Percentiles rank a stretch among this genome's conserved stretches.
Conservation (phyloP, 345 rosid species). For the Rubroshorea leprosula region DNA sequence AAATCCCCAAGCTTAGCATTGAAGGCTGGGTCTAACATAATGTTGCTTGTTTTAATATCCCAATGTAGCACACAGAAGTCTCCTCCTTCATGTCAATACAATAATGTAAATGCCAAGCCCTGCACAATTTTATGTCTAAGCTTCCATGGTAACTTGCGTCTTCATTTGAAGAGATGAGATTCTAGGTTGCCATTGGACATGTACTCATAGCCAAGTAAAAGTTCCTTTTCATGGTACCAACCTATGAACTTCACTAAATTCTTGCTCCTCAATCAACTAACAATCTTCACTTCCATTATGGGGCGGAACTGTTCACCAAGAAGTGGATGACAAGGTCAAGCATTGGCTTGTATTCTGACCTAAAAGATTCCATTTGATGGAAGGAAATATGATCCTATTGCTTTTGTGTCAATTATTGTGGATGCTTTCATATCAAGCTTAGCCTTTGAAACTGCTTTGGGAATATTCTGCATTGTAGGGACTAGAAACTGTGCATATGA, state of each 20-base stretch:
- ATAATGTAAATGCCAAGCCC: conserved; percentile 24
- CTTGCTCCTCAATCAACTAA: conserved; percentile 32
- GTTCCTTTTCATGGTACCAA: no score
- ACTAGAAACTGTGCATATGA: no score
- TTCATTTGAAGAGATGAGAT: conserved; percentile 21
- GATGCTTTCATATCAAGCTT: neutral
- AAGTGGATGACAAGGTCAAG: neutral
- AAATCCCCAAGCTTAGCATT: conserved; percentile 33
- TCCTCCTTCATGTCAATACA: conserved; percentile 23
- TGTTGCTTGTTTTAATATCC: no score
- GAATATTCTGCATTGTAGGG: neutral
- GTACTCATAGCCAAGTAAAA: conserved; percentile 38
- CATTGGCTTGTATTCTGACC: neutral
- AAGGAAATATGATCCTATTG: neutral
- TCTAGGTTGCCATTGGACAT: conserved; percentile 35
- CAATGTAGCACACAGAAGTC: conserved; percentile 22
- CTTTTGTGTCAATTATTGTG: neutral
- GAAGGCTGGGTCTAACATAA: no score
- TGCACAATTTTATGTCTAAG: conserved; percentile 9
- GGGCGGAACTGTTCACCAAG: neutral
- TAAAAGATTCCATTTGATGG: neutral
- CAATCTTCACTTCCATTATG: conserved; percentile 5
- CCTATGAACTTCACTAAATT: conserved; percentile 38
- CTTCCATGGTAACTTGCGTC: conserved; percentile 20
- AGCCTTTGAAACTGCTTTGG: neutral